phyloP scores from a whole-genome alignment of 352 stramenopile species.

The Blastocystis sp. region DNA sequence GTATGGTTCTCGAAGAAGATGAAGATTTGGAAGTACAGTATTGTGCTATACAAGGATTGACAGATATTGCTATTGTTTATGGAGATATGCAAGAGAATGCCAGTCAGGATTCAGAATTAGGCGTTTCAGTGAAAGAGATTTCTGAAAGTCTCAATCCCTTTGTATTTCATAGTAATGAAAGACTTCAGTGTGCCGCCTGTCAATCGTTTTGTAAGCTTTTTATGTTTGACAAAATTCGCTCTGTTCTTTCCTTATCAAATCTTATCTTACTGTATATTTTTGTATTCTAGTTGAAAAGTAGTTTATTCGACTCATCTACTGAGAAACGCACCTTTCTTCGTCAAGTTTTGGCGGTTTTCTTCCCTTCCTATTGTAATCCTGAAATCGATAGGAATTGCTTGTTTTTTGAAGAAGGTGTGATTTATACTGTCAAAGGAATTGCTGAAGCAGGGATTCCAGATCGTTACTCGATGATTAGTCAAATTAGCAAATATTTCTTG shows the following conservation, averaged over 20 bases:
- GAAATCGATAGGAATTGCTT: slow-evolving; percentile 47
- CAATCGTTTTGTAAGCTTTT: background rate
- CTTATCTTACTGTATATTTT: background rate
- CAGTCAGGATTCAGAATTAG: slow-evolving; percentile 11
- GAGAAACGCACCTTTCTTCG: background rate
- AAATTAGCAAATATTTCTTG: slow-evolving; percentile 12
- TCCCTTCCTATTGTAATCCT: slow-evolving; percentile 25
- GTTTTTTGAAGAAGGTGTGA: slow-evolving; percentile 18
- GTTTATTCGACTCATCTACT: slow-evolving; percentile 39
- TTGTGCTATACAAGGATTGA: background rate
- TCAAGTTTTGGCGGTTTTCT: slow-evolving; percentile 36
- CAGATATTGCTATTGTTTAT: background rate
- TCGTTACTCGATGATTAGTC: background rate
- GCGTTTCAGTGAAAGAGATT: slow-evolving; percentile 30
- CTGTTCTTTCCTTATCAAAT: background rate
- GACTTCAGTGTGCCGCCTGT: background rate
- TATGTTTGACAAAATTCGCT: slow-evolving; percentile 42
- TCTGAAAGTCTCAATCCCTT: background rate
- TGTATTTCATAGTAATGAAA: slow-evolving; percentile 18
- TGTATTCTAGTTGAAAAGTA: background rate
- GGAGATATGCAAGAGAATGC: background rate
- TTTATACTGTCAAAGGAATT: slow-evolving; percentile 41
- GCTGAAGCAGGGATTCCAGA: slow-evolving; percentile 22
- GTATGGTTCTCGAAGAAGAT: slow-evolving; percentile 32
- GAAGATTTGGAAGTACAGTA: background rate